Evolutionary conservation across 768 basidiomycete species (phyloP), one percentile per base, ranked within the genome.

Genomic region (Fomitopsis pulvina): DNA sequence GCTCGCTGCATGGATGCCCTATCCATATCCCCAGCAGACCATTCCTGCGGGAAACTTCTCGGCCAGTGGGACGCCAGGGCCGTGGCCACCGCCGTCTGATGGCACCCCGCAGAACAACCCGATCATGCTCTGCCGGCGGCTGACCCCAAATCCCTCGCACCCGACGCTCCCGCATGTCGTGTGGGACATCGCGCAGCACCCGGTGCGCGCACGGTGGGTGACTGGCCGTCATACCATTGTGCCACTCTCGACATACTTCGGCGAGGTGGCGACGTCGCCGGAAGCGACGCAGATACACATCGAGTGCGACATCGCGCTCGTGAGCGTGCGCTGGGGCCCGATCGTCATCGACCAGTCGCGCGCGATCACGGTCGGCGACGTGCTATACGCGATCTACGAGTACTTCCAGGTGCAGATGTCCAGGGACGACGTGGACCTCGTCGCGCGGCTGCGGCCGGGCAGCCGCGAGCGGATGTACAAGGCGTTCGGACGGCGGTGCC

Each of bases 371-470:
- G 58, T 80, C 12, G 50, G 62, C 41, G 76, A 79, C 54, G 42
- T 81, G 53, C 63, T 83, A 21, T 65, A 73, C 30, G 75, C 71
- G 8, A 71, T 83, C 16, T 70, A 77, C 55, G 57, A 61, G 0
- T 79, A 78, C 60, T 71, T 80, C 58, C 77, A 71, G 49, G 57
- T 50, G 22, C 71, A 70, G 2, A 56, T 83, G 39, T 71, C 71
- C 4, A 52, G 52, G 7, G 40, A 51, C 0, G 66, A 71, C 41
- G 62, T 63, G 42, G 47, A 45, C 2, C 53, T 61, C 39, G 44
- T 71, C 16, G 48, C 51, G 42, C 4, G 43, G 0, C 20, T 61
- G 26, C 26, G 56, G 24, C 53, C 54, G 38, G 54, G 50, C 24
- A 63, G 60, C 21, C 61, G 61, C 20, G 21, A 46, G 34, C 41